A percentile compares a stretch with the other conserved stretches of the same genome.
Evolutionary conservation across 257 asterid genomes (phyloP).

Genomic region (Solanum virginianum): DNA sequence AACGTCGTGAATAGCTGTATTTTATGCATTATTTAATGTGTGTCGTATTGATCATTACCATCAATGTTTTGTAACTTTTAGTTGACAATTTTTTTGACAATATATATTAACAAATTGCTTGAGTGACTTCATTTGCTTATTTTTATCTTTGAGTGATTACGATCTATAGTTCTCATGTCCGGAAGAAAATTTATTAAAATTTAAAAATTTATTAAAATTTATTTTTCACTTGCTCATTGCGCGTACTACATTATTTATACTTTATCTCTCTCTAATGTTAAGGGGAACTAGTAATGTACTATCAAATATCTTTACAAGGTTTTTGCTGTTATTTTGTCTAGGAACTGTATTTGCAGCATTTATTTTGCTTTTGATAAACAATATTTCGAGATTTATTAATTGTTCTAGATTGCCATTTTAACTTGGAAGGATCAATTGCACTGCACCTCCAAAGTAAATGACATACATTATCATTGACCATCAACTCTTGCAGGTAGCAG

Average conservation of each 20-base stretch:
- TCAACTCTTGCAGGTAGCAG: constrained; percentile 34
- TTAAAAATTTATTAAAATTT: neutral
- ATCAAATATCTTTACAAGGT: neutral
- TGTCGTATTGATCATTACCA: neutral
- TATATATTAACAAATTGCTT: neutral
- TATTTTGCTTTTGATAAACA: neutral
- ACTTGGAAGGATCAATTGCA: neutral
- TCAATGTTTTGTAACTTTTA: neutral
- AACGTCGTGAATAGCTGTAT: neutral
- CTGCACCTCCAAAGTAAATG: neutral
- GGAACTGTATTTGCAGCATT: neutral
- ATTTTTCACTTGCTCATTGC: neutral
- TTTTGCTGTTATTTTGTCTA: neutral
- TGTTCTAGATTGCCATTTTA: neutral
- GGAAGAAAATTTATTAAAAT: neutral
- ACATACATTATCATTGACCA: neutral
- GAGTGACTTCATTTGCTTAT: neutral
- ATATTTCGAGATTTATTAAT: neutral
- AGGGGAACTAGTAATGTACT: neutral
- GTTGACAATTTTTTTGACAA: neutral
- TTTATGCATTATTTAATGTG: neutral
- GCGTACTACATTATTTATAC: neutral
- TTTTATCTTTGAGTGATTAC: neutral
- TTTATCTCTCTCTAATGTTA: neutral
- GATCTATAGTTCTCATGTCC: neutral